Percentiles rank a stretch among this genome's conserved stretches.
These are phyloP conservation scores for Leccinum aurantiacum DNA, from an alignment of 768 basidiomycete species.

Conservation along the genomic window DNA sequence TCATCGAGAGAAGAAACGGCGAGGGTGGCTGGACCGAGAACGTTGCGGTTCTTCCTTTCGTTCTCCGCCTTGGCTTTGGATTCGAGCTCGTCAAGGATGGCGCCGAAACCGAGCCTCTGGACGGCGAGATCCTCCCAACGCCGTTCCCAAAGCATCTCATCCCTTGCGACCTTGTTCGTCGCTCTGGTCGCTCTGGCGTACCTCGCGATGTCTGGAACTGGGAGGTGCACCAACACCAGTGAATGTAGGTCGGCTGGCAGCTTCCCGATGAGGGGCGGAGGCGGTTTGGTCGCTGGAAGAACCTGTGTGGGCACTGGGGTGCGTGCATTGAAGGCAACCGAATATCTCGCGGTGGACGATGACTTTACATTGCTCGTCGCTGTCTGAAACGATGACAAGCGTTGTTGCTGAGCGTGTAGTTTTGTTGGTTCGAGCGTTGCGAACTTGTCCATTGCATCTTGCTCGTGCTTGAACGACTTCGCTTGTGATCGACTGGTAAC, in stretches of 20 bases:
- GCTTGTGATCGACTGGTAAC: background rate
- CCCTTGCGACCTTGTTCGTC: slow-evolving; percentile 58
- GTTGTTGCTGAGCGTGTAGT: slow-evolving; percentile 44
- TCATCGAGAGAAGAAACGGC: slow-evolving; percentile 50
- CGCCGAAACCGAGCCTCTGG: slow-evolving; percentile 42
- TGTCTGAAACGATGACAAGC: slow-evolving; percentile 3
- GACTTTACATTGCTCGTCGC: slow-evolving; percentile 20
- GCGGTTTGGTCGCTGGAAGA: slow-evolving; percentile 26
- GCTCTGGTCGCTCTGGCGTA: slow-evolving; percentile 70
- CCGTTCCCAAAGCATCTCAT: slow-evolving; percentile 76
- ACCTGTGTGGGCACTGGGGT: slow-evolving; percentile 6
- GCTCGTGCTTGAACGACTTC: slow-evolving; percentile 3
- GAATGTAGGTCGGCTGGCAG: slow-evolving; percentile 79
- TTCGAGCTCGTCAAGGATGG: slow-evolving; percentile 63
- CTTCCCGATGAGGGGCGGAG: slow-evolving; percentile 58
- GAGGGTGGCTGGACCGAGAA: slow-evolving; percentile 59
- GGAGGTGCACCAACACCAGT: slow-evolving; percentile 67
- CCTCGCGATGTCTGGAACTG: slow-evolving; percentile 77
- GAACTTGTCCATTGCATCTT: slow-evolving; percentile 74
- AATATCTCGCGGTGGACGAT: slow-evolving; percentile 6
- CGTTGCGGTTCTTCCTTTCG: slow-evolving; percentile 27
- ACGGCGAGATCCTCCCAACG: slow-evolving; percentile 66
- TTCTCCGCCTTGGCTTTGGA: slow-evolving; percentile 39
- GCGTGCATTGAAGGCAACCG: slow-evolving; percentile 7
- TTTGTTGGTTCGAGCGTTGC: slow-evolving; percentile 77